A percentile compares a stretch with the other conserved stretches of the same genome.
phyloP scores from a whole-genome alignment of 179 eudicot species.

The Corrigiola litoralis region DNA sequence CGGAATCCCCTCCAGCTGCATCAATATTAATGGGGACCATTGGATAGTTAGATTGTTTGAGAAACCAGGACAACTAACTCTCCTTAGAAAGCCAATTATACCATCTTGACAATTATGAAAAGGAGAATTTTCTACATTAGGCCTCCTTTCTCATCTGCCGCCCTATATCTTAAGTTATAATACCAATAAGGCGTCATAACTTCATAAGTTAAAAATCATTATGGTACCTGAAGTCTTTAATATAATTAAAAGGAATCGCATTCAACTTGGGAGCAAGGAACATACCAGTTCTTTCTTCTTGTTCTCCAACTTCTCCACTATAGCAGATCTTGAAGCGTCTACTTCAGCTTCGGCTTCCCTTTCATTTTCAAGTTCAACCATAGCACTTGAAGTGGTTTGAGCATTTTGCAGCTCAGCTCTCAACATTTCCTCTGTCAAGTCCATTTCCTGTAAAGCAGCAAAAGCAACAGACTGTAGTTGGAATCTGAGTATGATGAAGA shows the following conservation, averaged over 20 bases:
- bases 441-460: slow-evolving; percentile 55
- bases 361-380: slow-evolving; percentile 20
- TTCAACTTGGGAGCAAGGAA: slow-evolving; percentile 9
- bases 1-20: too few species aligned
- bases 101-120: too few species aligned
- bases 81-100: too few species aligned
- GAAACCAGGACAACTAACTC: too few species aligned
- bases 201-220: too few species aligned
- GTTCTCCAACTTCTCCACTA: slow-evolving; percentile 64
- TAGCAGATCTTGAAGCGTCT: slow-evolving; percentile 39
- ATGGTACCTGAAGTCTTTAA: neutral
- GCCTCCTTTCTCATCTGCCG: too few species aligned
- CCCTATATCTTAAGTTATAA: too few species aligned
- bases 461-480: neutral
- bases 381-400: slow-evolving; percentile 30
- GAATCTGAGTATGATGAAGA: neutral
- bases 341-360: slow-evolving; percentile 32
- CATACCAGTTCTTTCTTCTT: slow-evolving; percentile 75
- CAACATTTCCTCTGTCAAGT: slow-evolving; percentile 47
- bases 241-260: neutral
- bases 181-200: too few species aligned
- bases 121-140: too few species aligned
- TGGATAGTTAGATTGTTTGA: too few species aligned
- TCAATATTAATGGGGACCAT: too few species aligned
- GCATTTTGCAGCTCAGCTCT: slow-evolving; percentile 54